Conservation (phyloP, 2,329 filamentous ascomycete species). For the Herpotrichia juniperi region DNA sequence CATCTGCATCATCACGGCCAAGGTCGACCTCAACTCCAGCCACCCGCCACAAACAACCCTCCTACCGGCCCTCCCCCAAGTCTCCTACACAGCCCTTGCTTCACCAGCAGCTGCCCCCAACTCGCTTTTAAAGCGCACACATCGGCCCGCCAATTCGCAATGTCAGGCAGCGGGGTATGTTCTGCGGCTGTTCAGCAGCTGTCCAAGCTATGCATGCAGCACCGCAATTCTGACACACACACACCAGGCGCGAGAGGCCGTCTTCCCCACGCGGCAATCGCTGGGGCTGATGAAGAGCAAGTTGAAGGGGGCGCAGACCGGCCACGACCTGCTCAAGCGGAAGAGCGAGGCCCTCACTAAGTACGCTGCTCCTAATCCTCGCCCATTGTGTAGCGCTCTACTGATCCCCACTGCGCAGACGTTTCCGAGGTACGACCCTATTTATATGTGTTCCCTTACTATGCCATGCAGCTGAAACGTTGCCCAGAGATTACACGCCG, state of each 20-base stretch:
- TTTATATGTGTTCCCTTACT: conserved; percentile 5
- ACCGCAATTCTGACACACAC: conserved; percentile 27
- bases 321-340: conserved; percentile 92
- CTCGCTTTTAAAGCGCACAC: conserved; percentile 10
- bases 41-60: background rate
- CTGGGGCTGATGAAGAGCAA: conserved; percentile 97
- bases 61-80: background rate
- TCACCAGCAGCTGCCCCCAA: conserved; percentile 1
- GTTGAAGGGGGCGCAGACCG: conserved; percentile 79
- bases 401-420: conserved; percentile 58
- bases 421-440: conserved; percentile 76
- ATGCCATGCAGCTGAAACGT: conserved; percentile 29
- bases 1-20: background rate
- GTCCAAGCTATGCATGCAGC: conserved; percentile 25
- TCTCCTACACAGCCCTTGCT: background rate
- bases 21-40: background rate
- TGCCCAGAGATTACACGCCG: conserved; percentile 82
- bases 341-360: conserved; percentile 99
- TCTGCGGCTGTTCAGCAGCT: conserved; percentile 11
- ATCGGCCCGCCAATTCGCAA: conserved; percentile 41
- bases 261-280: conserved; percentile 97
- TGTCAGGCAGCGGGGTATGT: conserved; percentile 62
- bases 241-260: conserved; percentile 84
- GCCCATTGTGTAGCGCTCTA: conserved; percentile 10
- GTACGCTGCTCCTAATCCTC: conserved; percentile 57